A percentile compares a stretch with the other conserved stretches of the same genome.
These are phyloP conservation scores for Salix exigua DNA, from an alignment of 345 rosid genomes.

Conservation along the genomic window DNA sequence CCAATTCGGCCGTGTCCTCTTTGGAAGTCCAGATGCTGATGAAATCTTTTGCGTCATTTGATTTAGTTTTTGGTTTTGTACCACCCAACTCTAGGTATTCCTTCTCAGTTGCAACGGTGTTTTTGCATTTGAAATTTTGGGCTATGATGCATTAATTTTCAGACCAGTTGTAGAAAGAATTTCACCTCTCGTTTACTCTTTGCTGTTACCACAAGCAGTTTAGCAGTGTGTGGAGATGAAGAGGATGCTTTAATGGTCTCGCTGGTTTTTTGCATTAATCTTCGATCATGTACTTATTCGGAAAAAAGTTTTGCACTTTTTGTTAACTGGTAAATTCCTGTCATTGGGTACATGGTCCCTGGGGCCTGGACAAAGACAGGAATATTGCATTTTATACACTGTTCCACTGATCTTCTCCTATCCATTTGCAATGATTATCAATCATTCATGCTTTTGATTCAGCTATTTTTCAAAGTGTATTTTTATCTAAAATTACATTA, in stretches of 20 bases:
- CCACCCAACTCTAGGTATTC: background rate
- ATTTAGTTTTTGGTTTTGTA: background rate
- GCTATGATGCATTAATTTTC: background rate
- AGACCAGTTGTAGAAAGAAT: background rate
- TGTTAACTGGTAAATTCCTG: background rate
- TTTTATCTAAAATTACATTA: no score
- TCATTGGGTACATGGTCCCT: background rate
- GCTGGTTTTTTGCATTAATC: background rate
- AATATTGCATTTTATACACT: background rate
- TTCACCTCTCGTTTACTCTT: background rate
- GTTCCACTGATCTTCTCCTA: background rate
- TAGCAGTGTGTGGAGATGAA: background rate
- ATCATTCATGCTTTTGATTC: background rate
- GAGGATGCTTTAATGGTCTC: background rate
- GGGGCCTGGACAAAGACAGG: no score
- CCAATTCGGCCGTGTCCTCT: constrained; percentile 2
- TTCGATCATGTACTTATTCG: no score
- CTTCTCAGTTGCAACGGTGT: background rate
- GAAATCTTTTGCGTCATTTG: background rate
- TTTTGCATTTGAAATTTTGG: background rate
- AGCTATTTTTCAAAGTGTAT: no score
- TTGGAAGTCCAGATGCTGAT: background rate
- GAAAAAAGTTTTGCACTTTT: no score
- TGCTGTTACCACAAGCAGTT: background rate
- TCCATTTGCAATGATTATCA: background rate